phyloP scores from a whole-genome alignment of 2,329 filamentous ascomycete genomes.

The Bipolaris bicolor region DNA sequence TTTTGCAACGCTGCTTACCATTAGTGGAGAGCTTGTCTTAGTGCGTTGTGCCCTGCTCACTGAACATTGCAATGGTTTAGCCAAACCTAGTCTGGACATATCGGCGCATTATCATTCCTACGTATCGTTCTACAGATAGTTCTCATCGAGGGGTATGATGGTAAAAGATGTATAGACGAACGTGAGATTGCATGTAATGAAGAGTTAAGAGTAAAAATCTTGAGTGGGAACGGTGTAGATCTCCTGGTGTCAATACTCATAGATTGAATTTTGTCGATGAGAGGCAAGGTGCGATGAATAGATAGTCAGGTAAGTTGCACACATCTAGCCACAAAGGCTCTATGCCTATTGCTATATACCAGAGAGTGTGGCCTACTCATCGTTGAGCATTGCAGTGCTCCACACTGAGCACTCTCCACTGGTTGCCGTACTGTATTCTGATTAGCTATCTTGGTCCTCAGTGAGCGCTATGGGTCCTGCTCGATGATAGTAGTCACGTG shows the following conservation, averaged over 20 bases:
- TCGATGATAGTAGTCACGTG: not conserved
- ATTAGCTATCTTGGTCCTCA: not conserved
- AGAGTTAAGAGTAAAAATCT: not conserved
- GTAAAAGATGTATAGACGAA: not conserved
- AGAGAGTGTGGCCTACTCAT: not conserved
- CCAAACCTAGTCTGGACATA: not conserved
- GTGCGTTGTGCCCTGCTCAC: not conserved
- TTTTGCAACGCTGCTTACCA: constrained; percentile 14
- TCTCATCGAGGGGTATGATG: not conserved
- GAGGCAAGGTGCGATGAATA: not conserved
- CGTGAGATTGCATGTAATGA: not conserved
- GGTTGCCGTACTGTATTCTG: not conserved
- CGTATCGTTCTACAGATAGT: too few species aligned
- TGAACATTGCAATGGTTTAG: not conserved
- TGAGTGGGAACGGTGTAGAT: not conserved
- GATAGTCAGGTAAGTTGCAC: not conserved
- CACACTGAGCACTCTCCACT: not conserved
- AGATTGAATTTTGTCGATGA: not conserved
- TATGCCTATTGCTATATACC: not conserved
- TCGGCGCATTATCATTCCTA: not conserved
- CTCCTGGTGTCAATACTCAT: not conserved
- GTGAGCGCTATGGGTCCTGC: not conserved
- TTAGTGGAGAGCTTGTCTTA: not conserved
- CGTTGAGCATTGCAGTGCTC: not conserved
- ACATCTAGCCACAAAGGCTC: not conserved